Conservation (phyloP, 495 filamentous ascomycete species). For the Talaromyces trachyspermus region DNA sequence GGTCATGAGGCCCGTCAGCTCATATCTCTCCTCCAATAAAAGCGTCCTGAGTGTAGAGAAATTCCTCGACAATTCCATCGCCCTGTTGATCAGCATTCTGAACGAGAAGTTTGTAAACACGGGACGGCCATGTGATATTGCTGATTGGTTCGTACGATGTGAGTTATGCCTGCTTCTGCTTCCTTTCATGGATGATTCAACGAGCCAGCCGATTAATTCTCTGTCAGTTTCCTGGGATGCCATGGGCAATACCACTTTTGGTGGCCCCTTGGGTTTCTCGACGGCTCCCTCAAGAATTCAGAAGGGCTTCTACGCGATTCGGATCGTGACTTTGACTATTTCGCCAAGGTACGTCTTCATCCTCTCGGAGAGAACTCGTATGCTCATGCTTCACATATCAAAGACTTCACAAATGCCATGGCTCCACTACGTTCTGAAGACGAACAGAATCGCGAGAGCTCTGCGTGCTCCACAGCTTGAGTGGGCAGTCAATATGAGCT, state of each 20-base stretch:
- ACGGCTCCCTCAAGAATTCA: conserved; percentile 8
- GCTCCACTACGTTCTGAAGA: conserved; percentile 16
- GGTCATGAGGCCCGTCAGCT: conserved; percentile 18
- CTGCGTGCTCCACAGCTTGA: conserved; percentile 15
- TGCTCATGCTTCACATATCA: neutral
- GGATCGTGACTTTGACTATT: conserved; percentile 24
- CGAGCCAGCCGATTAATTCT: neutral
- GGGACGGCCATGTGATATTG: conserved; percentile 16
- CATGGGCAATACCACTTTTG: conserved; percentile 29
- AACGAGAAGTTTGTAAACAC: conserved; percentile 14
- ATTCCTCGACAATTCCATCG: conserved; percentile 19
- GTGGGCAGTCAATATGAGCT: conserved; percentile 21
- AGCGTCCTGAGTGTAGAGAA: conserved; percentile 22
- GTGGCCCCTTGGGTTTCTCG: conserved; percentile 19
- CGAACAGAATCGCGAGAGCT: conserved; percentile 19
- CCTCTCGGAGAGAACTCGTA: neutral
- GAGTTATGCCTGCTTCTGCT: too few species aligned
- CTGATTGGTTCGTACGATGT: conserved; percentile 16
- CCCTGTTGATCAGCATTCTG: conserved; percentile 20
- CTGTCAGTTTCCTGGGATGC: conserved; percentile 29
- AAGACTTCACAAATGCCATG: conserved; percentile 20
- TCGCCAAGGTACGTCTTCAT: conserved; percentile 18
- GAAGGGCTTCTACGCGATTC: conserved; percentile 17
- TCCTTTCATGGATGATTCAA: too few species aligned
- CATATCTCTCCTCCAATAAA: conserved; percentile 20